Evolutionary conservation across 345 rosid genomes (phyloP).

Genomic region (Excoecaria cochinchinensis): DNA sequence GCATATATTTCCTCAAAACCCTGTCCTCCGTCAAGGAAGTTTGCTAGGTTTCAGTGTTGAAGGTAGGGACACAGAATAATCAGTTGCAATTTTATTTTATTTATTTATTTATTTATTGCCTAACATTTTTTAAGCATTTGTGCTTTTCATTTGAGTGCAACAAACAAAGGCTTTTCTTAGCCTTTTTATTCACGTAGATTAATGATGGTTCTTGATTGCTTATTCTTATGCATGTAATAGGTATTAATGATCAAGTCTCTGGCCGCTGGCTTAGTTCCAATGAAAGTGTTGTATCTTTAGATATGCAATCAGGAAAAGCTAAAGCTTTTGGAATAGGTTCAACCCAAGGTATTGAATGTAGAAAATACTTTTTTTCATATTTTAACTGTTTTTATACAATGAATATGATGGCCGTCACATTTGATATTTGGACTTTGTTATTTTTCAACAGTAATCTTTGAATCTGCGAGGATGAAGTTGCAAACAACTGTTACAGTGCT

Average conservation of each 20-base stretch:
- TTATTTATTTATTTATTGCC: too few species aligned
- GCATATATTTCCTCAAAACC: slow-evolving; percentile 65
- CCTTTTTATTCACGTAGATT: neutral
- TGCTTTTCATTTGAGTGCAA: neutral
- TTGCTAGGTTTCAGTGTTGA: slow-evolving; percentile 51
- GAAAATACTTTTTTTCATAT: slow-evolving; percentile 1
- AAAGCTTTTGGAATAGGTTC: slow-evolving; percentile 69
- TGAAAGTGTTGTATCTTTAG: slow-evolving; percentile 53
- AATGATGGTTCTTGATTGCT: neutral
- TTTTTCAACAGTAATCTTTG: slow-evolving; percentile 55
- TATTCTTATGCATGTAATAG: slow-evolving; percentile 31
- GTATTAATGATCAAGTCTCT: slow-evolving; percentile 47
- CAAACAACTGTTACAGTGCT: slow-evolving; percentile 65
- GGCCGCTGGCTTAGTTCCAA: slow-evolving; percentile 73
- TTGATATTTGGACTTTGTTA: slow-evolving; percentile 23
- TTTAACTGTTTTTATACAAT: slow-evolving; percentile 6
- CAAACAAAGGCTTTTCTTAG: neutral
- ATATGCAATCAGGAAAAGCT: slow-evolving; percentile 63
- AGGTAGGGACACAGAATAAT: slow-evolving; percentile 44
- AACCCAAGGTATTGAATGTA: slow-evolving; percentile 50
- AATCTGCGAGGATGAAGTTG: slow-evolving; percentile 55
- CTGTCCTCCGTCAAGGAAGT: slow-evolving; percentile 57
- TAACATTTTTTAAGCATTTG: neutral
- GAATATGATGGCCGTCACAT: neutral
- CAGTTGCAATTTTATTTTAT: neutral